Conservation (phyloP, 1,139 yeast genomes). For the Yamadazyma jaroonii region DNA sequence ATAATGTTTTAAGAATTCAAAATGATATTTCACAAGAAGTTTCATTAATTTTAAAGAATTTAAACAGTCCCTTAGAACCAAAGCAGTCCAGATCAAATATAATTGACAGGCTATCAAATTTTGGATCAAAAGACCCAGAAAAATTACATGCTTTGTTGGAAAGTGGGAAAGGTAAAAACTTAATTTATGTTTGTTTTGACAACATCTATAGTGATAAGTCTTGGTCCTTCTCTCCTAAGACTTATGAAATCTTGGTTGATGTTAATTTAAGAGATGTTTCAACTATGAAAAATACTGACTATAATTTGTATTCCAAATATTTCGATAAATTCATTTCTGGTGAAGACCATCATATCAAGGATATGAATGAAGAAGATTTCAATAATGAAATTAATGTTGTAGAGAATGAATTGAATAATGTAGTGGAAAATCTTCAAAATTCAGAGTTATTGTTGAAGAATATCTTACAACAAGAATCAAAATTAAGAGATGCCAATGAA, state of each 20-base stretch:
- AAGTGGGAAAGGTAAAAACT: conserved; percentile 25
- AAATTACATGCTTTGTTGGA: conserved; percentile 18
- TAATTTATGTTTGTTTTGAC: conserved; percentile 42
- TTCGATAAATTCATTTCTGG: conserved; percentile 23
- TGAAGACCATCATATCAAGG: conserved; percentile 11
- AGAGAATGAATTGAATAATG: conserved; percentile 30
- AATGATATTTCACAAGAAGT: conserved; percentile 28
- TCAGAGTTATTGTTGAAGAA: conserved; percentile 26
- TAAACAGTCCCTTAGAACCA: conserved; percentile 22
- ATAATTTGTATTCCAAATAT: conserved; percentile 33
- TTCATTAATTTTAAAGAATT: conserved; percentile 36
- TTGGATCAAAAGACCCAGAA: conserved; percentile 9
- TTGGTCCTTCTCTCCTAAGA: conserved; percentile 39
- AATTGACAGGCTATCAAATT: conserved; percentile 11
- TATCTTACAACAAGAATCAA: conserved; percentile 33
- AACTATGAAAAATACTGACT: conserved; percentile 34
- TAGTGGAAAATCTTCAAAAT: conserved; percentile 27
- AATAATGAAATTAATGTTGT: conserved; percentile 27
- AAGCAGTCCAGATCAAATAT: conserved; percentile 9
- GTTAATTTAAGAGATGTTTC: conserved; percentile 37
- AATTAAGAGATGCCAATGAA: conserved; percentile 41
- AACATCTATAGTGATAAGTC: conserved; percentile 41
- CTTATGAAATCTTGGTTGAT: conserved; percentile 31
- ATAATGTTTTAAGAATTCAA: conserved; percentile 32
- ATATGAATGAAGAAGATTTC: conserved; percentile 32